A percentile compares a stretch with the other conserved stretches of the same genome.
Conservation (phyloP, 306 rosid genomes). For the Trichosanthes truncata region DNA sequence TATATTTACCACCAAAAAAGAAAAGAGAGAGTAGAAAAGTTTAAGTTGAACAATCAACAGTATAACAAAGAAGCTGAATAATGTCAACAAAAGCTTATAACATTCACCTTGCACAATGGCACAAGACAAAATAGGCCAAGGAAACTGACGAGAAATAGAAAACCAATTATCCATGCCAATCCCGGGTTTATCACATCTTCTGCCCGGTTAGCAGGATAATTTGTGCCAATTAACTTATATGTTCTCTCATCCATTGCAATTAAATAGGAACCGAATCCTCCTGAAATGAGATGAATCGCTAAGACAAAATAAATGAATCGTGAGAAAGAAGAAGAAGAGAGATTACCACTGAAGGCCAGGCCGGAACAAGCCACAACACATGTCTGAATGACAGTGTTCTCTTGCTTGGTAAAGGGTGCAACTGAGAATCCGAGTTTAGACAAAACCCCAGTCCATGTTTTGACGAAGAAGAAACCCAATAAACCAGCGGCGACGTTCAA, state of each 20-base stretch:
- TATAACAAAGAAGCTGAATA: no score
- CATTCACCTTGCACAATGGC: constrained; percentile 82
- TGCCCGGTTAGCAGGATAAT: constrained; percentile 85
- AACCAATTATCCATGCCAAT: constrained; percentile 87
- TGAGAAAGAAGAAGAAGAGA: neutral
- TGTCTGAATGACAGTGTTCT: constrained; percentile 94
- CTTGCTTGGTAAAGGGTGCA: constrained; percentile 71
- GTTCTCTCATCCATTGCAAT: constrained; percentile 84
- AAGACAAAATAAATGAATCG: neutral
- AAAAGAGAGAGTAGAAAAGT: neutral
- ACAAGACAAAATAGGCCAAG: constrained; percentile 87
- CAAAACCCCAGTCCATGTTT: constrained; percentile 61
- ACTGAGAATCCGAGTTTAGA: constrained; percentile 40
- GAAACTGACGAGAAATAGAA: constrained; percentile 74
- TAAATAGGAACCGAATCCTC: constrained; percentile 81
- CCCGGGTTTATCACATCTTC: constrained; percentile 81
- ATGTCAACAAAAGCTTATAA: neutral
- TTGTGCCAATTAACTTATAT: constrained; percentile 66
- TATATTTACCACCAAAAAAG: neutral
- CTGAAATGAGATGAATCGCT: constrained; percentile 27
- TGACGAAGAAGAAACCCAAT: constrained; percentile 79
- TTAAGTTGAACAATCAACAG: neutral
- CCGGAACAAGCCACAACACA: constrained; percentile 98
- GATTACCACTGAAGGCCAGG: constrained; percentile 77
- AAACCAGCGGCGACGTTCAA: constrained; percentile 74